Conservation (phyloP, 2,329 filamentous ascomycete species). For the Cladosporium sp. region DNA sequence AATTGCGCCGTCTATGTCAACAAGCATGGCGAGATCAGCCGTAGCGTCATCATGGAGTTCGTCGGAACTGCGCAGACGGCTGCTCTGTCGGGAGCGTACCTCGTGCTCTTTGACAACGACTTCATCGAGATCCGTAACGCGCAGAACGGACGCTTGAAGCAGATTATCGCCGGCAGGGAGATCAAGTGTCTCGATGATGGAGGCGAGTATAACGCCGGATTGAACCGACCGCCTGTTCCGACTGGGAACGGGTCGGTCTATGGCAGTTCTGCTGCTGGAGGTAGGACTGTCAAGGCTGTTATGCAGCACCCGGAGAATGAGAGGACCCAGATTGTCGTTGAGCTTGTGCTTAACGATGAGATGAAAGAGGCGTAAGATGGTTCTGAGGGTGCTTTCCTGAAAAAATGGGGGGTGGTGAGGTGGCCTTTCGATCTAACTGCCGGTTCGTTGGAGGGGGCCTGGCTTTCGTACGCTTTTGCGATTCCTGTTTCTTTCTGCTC, state of each 20-base stretch:
- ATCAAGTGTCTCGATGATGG: constrained; percentile 89
- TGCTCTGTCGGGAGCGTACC: constrained; percentile 85
- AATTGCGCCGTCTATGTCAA: constrained; percentile 97
- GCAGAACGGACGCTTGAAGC: constrained; percentile 86
- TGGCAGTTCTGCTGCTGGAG: constrained; percentile 26
- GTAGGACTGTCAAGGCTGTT: constrained; percentile 83
- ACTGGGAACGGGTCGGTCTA: constrained; percentile 22
- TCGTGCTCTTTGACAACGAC: constrained; percentile 90
- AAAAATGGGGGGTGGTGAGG: too few species aligned
- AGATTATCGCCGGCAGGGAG: constrained; percentile 89
- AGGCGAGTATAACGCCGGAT: constrained; percentile 52
- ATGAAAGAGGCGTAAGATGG: constrained; percentile 28
- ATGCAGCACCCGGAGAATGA: constrained; percentile 91
- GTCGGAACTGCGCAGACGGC: constrained; percentile 87
- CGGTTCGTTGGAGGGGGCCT: neutral
- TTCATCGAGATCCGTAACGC: constrained; percentile 97
- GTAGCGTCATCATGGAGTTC: constrained; percentile 96
- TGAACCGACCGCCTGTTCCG: constrained; percentile 29
- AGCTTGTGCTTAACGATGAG: constrained; percentile 88
- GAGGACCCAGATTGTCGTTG: constrained; percentile 81
- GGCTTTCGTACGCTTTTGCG: neutral
- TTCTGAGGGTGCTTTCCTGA: neutral
- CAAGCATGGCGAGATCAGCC: constrained; percentile 92
- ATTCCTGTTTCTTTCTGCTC: neutral
- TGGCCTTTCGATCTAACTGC: neutral